These are phyloP conservation scores for Yarrowia bubula DNA, from an alignment of 805 yeast genomes.

Conservation along the genomic window DNA sequence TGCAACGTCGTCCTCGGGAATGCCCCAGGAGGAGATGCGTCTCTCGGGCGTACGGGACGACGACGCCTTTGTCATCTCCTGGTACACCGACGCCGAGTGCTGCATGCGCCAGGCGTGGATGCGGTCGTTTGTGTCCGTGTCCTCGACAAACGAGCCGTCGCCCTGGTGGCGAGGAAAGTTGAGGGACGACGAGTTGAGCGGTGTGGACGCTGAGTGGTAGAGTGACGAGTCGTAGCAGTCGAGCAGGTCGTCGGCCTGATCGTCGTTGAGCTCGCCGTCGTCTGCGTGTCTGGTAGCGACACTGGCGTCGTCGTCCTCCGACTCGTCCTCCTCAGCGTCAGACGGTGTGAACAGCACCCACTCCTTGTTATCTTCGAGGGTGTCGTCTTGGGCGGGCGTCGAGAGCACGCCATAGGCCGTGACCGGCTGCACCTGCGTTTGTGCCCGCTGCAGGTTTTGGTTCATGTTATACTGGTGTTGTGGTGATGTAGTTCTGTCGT, in stretches of 20 bases:
- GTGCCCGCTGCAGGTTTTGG: conserved; percentile 20
- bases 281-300: conserved; percentile 29
- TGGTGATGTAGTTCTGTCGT: background rate
- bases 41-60: conserved; percentile 10
- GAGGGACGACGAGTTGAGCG: conserved; percentile 9
- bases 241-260: conserved; percentile 27
- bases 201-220: conserved; percentile 28
- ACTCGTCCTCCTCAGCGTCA: conserved; percentile 28
- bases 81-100: conserved; percentile 39
- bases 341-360: conserved; percentile 44
- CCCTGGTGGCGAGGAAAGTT: conserved; percentile 41
- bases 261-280: conserved; percentile 17
- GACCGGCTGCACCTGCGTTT: conserved; percentile 19
- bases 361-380: conserved; percentile 35
- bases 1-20: conserved; percentile 20
- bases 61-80: conserved; percentile 35
- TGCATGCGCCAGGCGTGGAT: conserved; percentile 45
- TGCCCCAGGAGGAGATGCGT: conserved; percentile 25
- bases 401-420: conserved; percentile 16
- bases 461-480: conserved; percentile 9
- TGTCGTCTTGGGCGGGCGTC: background rate
- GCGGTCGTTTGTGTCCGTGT: conserved; percentile 40
- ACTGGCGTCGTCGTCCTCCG: conserved; percentile 28
- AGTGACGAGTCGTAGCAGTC: conserved; percentile 27
- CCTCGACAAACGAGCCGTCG: conserved; percentile 36